Conservation (phyloP, 164 flowering plant genomes). For the Platanus orientalis region DNA sequence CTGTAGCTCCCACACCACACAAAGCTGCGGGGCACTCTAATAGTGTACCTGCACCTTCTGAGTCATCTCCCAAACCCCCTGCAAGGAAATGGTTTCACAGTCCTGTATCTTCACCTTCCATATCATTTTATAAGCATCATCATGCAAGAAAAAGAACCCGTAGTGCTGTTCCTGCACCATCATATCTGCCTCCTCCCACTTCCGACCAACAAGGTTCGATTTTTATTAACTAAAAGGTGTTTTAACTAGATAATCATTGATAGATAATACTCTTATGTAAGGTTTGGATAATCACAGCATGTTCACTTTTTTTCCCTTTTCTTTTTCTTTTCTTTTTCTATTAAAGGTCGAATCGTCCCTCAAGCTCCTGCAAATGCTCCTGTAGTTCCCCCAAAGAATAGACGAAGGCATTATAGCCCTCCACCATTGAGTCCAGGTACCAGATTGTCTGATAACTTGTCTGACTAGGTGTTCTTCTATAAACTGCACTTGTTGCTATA, state of each 20-base stretch:
- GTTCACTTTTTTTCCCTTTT: neutral
- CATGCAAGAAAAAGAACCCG: slow-evolving; percentile 2
- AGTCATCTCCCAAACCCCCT: slow-evolving; percentile 21
- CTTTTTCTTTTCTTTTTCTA: neutral
- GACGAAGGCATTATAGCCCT: slow-evolving; percentile 25
- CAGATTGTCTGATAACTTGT: neutral
- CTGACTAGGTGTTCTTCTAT: neutral
- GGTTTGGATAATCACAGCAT: neutral
- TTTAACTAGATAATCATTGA: neutral
- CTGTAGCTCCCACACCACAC: slow-evolving; percentile 29
- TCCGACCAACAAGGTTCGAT: slow-evolving; percentile 36
- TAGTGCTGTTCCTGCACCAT: slow-evolving; percentile 31
- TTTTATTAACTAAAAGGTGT: neutral
- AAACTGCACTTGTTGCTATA: slow-evolving; percentile 2
- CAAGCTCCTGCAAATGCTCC: slow-evolving; percentile 25
- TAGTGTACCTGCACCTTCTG: slow-evolving; percentile 30
- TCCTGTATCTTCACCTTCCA: neutral
- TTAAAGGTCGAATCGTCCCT: slow-evolving; percentile 29
- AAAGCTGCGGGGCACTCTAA: slow-evolving; percentile 12
- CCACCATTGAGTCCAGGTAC: slow-evolving; percentile 38
- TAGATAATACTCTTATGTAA: neutral
- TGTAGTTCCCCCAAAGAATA: slow-evolving; percentile 18
- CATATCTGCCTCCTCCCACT: slow-evolving; percentile 28
- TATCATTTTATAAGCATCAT: neutral
- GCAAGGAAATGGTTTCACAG: neutral